phyloP scores from a whole-genome alignment of 73 alveolate genomes.

The Halteria grandinella region DNA sequence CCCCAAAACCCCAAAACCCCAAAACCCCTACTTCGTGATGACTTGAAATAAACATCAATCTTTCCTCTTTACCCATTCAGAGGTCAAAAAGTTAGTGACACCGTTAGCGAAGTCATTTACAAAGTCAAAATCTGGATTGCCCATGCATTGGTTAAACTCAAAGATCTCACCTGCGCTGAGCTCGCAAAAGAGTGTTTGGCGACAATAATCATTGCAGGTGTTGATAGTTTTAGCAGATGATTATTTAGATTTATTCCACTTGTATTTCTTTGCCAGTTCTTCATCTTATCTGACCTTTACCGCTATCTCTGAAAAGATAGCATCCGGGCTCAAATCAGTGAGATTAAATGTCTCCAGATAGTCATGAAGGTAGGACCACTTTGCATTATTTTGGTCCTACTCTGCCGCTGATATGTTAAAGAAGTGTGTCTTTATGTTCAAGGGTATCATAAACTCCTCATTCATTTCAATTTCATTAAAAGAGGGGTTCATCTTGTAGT shows the following conservation, averaged over 20 bases:
- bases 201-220: no score
- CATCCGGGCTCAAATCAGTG: neutral
- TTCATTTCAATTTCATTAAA: slow-evolving; percentile 48
- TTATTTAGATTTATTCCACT: neutral
- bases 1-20: no score
- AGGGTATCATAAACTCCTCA: slow-evolving; percentile 52
- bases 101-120: no score
- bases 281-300: neutral
- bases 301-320: neutral
- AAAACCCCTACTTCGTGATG: no score
- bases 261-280: neutral
- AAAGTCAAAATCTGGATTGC: no score
- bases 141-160: no score
- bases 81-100: no score
- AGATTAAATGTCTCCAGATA: neutral
- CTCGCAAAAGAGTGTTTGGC: no score
- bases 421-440: slow-evolving; percentile 48
- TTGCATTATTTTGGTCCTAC: neutral
- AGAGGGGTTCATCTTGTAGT: slow-evolving; percentile 37
- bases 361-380: neutral
- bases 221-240: no score
- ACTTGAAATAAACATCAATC: no score
- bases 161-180: no score
- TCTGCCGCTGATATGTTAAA: slow-evolving; percentile 30
- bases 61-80: no score